Evolutionary conservation across 108 stramenopile genomes (phyloP), one percentile per base, ranked within the genome.

Genomic region (Fistulifera pelliculosa): DNA sequence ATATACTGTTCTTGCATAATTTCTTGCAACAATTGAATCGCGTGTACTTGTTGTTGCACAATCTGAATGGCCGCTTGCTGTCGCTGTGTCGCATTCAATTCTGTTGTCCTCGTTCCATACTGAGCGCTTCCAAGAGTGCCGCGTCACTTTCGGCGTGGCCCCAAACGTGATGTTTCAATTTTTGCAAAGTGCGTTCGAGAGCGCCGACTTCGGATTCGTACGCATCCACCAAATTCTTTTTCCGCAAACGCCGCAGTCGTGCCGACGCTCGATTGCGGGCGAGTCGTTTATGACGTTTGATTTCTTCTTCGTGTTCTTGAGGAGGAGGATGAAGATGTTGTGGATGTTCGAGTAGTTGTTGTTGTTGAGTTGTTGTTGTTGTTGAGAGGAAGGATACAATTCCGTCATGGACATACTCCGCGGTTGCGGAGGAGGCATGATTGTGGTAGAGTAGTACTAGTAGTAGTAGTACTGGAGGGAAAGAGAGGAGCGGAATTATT

Each of bases 161-260:
- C 87, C 87, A 88, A 52, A 69, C 58, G 58, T 88, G 87, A 22
- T 75, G 71, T 25, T 71, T 50, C 13, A 93, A 68, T 56, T 89
- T 83, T 42, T 76, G 53, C 19, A 93, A 49, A 19, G 81, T 72
- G 40, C 76, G 64, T 75, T 93, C 91, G 38, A 93, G 50, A 27
- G 87, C 79, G 5, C 85, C 85, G 14, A 93, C 91, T 71, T 93
- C 91, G 14, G 82, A 76, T 69, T 93, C 91, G 49, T 93, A 93
- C 6, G 81, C 83, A 49, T 93, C 91, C 0, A 93, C 80, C 81
- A 75, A 52, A 68, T 61, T 88, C 89, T 60, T 93, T 93, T 93
- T 93, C 51, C 85, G 79, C 28, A 89, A 56, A 22, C 91, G 55
- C 25, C 91, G 75, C 19, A 89, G 52, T 38, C 91, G 55, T 13